Conservation (phyloP, 2,329 filamentous ascomycete species). For the Lachnellula subtilissima region DNA sequence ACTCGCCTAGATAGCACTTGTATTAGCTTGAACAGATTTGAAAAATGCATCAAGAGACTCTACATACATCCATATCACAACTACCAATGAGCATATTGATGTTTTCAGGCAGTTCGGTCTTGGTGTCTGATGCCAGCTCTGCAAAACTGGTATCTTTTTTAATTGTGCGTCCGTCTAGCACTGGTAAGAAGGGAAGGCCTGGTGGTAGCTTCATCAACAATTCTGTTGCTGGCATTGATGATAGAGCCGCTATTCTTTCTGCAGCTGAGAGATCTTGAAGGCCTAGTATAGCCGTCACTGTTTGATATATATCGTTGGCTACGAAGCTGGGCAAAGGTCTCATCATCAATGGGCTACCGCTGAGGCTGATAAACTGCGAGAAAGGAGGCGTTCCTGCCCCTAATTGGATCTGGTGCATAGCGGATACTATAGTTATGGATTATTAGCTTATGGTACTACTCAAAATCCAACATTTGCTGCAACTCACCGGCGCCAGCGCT, state of each 20-base stretch:
- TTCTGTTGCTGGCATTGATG: constrained; percentile 37
- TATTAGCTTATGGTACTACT: background rate
- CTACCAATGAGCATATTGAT: constrained; percentile 44
- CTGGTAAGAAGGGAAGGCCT: constrained; percentile 33
- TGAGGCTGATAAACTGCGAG: constrained; percentile 34
- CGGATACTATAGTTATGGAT: background rate
- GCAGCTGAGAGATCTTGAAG: constrained; percentile 34
- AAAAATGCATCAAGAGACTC: constrained; percentile 7
- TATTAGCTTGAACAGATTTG: background rate
- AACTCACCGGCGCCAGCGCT: constrained; percentile 40
- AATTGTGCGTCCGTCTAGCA: constrained; percentile 41
- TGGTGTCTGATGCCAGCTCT: constrained; percentile 1
- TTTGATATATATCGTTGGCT: constrained; percentile 39
- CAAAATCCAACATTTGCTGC: no score
- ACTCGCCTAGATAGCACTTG: background rate
- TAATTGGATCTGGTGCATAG: background rate
- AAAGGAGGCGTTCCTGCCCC: constrained; percentile 25
- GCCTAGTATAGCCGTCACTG: constrained; percentile 36
- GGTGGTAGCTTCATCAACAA: constrained; percentile 38
- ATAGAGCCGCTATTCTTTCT: constrained; percentile 39
- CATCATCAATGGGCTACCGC: constrained; percentile 40
- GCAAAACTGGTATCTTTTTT: constrained; percentile 23
- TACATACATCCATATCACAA: constrained; percentile 41
- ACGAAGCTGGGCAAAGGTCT: constrained; percentile 35
- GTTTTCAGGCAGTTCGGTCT: constrained; percentile 33